Evolutionary conservation across 2,329 filamentous ascomycete genomes (phyloP), one percentile per base, ranked within the genome.

Genomic region (Dendrostoma leiphaemia): DNA sequence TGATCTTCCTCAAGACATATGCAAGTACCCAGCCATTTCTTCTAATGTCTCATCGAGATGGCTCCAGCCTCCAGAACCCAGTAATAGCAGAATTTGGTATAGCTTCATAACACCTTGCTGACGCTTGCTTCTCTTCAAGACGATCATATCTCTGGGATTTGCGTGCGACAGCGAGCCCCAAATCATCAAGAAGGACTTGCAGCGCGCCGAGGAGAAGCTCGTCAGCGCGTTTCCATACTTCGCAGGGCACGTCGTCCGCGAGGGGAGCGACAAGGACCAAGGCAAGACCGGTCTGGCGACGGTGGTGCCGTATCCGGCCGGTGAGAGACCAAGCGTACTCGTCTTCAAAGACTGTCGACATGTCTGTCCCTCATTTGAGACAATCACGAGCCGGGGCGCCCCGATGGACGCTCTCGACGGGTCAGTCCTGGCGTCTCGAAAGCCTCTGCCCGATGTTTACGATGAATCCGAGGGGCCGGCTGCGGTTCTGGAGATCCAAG

Each of bases 401-500:
- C 56, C 56, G 3, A 58, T 58, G 52, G 8, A 26, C 3, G 29
- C 48, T 29, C 52, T 58, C 5, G 56, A 52, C 17, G 56, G 56
- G 3, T 24, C 40, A 1, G 9, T 49, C 1, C 26, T 55, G 13
- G 26, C 56, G 12, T 21, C 28, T 17, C 44, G 37, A 6, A 52
- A 31, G 21, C 52, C 52, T 7, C 13, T 51, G 35, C 52, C 56
- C 1, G 48, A 58, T 17, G n/a, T 15, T 3, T 55, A 52, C 48
- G 48, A 58, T 13, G 56, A 58, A 3, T 35, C 21, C 7, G 40
- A 45, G 5, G 28, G 21, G 6, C 37, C 32, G 17, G 52, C 48
- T 8, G 49, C 56, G 3, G 56, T 58, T 4, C 9, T 55, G 3
- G 51, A 48, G 13, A 56, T 64, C 23, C 62, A 64, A 44, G 63